Conservation (phyloP, 192 early-diverging fungal genomes). For the Podila epigama region DNA sequence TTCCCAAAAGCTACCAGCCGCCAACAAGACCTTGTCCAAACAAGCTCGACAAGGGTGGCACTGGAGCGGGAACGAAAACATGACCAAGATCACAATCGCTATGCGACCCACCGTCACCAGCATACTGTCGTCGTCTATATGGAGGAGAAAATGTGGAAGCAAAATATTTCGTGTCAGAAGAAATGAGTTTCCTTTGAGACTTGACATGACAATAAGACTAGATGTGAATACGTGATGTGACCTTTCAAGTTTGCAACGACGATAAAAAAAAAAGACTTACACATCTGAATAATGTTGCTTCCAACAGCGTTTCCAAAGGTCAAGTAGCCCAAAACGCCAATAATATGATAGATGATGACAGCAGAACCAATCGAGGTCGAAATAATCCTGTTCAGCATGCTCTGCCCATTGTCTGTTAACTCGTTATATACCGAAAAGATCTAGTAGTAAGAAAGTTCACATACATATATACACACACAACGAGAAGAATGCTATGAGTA, state of each 20-base stretch:
- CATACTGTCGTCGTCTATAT: conserved; percentile 66
- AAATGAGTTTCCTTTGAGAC: too few species aligned
- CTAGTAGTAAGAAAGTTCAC: conserved; percentile 48
- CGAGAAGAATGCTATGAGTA: too few species aligned
- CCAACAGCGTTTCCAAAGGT: conserved; percentile 86
- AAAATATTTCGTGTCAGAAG: too few species aligned
- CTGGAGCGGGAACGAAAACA: conserved; percentile 94
- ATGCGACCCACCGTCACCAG: conserved; percentile 87
- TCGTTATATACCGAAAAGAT: conserved; percentile 98
- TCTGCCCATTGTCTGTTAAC: conserved; percentile 81
- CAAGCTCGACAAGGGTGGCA: conserved; percentile 90
- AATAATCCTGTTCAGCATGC: conserved; percentile 74
- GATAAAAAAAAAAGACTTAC: too few species aligned
- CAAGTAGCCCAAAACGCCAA: conserved; percentile 92
- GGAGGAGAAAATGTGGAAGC: too few species aligned
- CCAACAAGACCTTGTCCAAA: conserved; percentile 83
- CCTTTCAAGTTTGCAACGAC: conserved; percentile 19
- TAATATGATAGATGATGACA: conserved; percentile 78
- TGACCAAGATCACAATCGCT: conserved; percentile 86
- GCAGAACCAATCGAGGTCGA: conserved; percentile 78
- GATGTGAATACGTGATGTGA: too few species aligned
- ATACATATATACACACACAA: background rate
- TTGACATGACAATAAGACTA: too few species aligned
- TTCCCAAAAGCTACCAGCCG: conserved; percentile 26
- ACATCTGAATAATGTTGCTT: conserved; percentile 88